Conservation (phyloP, 129 eudicot species). For the Escallonia rubra region DNA sequence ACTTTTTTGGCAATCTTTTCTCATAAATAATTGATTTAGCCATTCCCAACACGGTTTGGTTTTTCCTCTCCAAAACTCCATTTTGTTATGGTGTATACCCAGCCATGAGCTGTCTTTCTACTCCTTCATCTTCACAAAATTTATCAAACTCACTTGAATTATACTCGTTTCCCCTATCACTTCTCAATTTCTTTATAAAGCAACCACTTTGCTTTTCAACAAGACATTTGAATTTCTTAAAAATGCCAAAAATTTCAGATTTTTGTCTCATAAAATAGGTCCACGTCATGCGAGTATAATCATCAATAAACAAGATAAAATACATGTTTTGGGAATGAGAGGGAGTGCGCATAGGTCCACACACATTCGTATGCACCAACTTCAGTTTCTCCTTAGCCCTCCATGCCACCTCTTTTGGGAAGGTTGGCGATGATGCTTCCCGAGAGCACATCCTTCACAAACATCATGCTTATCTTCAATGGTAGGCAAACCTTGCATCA, state of each 20-base stretch:
- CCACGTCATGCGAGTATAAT: conserved; percentile 19
- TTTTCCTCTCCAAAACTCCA: not conserved
- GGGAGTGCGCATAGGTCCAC: too few species aligned
- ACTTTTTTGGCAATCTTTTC: not conserved
- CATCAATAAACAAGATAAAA: conserved; percentile 17
- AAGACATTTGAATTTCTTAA: not conserved
- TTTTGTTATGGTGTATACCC: too few species aligned
- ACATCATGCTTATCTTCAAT: not conserved
- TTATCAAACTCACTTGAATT: too few species aligned
- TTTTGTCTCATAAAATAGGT: conserved; percentile 4
- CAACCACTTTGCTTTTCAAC: not conserved
- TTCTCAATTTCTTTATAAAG: not conserved
- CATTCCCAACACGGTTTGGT: not conserved
- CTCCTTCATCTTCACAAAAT: too few species aligned
- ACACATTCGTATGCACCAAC: not conserved
- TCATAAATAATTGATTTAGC: not conserved
- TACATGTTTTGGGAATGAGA: conserved; percentile 4
- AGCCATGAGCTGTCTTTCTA: not conserved
- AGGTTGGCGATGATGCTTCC: not conserved
- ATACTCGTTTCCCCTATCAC: conserved; percentile 1
- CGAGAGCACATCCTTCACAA: conserved; percentile 5
- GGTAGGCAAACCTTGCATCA: not conserved
- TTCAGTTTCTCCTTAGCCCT: not conserved
- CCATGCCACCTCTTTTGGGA: not conserved
- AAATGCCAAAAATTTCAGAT: not conserved